A percentile compares a stretch with the other conserved stretches of the same genome.
These are phyloP conservation scores for Mycena epipterygia DNA, from an alignment of 768 basidiomycete genomes.

Conservation along the genomic window DNA sequence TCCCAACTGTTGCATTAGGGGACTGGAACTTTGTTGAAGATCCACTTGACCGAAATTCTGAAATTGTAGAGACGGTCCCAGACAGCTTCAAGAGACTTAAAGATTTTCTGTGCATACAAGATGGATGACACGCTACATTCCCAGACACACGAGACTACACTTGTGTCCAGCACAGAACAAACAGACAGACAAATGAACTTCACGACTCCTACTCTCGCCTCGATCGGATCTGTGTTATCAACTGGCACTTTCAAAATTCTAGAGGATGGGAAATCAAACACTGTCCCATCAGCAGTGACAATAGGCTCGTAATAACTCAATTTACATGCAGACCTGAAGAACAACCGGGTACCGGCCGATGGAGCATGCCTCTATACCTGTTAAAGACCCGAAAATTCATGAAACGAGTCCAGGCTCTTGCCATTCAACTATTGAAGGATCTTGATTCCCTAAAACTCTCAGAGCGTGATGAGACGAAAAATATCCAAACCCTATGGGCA, in stretches of 20 bases:
- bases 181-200: neutral
- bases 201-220: neutral
- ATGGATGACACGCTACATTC: too few relatives aligned
- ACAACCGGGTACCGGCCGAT: neutral
- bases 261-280: constrained; percentile 8
- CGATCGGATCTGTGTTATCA: neutral
- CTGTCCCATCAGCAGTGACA: neutral
- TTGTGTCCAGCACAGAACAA: neutral
- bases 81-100: neutral
- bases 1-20: too few relatives aligned
- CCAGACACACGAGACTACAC: constrained; percentile 1
- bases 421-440: neutral
- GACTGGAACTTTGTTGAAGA: too few relatives aligned
- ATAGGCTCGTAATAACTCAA: neutral
- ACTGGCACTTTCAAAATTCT: neutral
- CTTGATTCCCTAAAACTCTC: neutral
- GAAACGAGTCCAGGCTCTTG: neutral
- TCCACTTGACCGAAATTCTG: constrained; percentile 36
- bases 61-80: neutral
- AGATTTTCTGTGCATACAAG: too few relatives aligned
- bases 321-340: neutral
- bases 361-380: too few relatives aligned
- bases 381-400: neutral
- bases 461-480: neutral
- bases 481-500: neutral